A percentile compares a stretch with the other conserved stretches of the same genome.
Evolutionary conservation across 1,139 yeast genomes (phyloP).

Genomic region (Taphrina communis): DNA sequence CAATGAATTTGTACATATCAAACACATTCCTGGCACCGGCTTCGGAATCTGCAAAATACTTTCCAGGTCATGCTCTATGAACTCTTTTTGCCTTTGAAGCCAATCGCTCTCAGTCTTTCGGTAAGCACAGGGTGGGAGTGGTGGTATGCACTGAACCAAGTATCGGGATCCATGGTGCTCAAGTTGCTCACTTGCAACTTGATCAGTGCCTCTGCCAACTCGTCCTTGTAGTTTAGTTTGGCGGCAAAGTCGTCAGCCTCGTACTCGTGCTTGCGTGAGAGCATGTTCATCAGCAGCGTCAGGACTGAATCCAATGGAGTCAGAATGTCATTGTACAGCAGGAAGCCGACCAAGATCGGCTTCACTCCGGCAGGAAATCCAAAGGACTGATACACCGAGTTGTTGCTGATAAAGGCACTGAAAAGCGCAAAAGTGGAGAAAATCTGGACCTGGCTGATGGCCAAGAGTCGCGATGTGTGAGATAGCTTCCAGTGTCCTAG

Average conservation of each 20-base stretch:
- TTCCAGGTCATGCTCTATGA: not conserved
- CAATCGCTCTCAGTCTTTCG: slow-evolving; percentile 79
- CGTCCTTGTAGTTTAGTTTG: slow-evolving; percentile 69
- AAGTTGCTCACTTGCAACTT: slow-evolving; percentile 79
- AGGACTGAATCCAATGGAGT: slow-evolving; percentile 75
- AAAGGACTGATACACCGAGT: slow-evolving; percentile 75
- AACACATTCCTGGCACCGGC: not conserved
- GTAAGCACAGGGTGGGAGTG: slow-evolving; percentile 89
- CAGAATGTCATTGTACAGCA: slow-evolving; percentile 67
- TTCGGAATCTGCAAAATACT: not conserved
- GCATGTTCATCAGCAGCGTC: slow-evolving; percentile 68
- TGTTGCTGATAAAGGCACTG: slow-evolving; percentile 77
- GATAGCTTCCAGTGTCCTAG: slow-evolving; percentile 95
- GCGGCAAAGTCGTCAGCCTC: slow-evolving; percentile 79
- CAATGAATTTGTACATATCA: not conserved
- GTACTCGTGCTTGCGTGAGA: slow-evolving; percentile 85
- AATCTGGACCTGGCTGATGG: slow-evolving; percentile 67
- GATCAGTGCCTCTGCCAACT: slow-evolving; percentile 74
- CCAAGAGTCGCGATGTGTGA: slow-evolving; percentile 76
- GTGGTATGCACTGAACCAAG: slow-evolving; percentile 85
- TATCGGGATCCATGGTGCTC: slow-evolving; percentile 83
- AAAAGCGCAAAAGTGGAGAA: slow-evolving; percentile 72
- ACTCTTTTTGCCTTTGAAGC: slow-evolving; percentile 46
- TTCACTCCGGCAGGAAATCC: slow-evolving; percentile 61
- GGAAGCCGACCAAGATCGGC: slow-evolving; percentile 81